A percentile compares a stretch with the other conserved stretches of the same genome.
These are phyloP conservation scores for Phaeophleospora eucalypticola DNA, from an alignment of 2,329 filamentous ascomycete genomes.

Conservation along the genomic window DNA sequence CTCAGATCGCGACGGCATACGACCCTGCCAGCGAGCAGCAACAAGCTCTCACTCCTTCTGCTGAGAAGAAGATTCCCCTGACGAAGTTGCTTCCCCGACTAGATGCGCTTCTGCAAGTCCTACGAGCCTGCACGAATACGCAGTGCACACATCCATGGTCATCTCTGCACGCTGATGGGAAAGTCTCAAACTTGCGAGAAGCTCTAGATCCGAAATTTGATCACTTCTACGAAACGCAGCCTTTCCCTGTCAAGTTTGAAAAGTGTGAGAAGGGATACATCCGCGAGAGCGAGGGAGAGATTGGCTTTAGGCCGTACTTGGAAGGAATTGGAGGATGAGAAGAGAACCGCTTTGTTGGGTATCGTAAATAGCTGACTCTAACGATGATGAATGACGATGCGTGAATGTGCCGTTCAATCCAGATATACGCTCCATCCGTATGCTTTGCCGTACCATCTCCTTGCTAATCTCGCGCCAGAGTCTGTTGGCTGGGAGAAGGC, in stretches of 20 bases:
- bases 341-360: not conserved
- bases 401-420: conserved; percentile 41
- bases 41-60: not conserved
- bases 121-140: conserved; percentile 17
- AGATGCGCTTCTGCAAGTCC: conserved; percentile 18
- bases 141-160: conserved; percentile 19
- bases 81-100: conserved; percentile 12
- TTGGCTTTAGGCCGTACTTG: conserved; percentile 10
- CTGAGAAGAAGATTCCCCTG: not conserved
- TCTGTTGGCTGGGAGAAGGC: conserved; percentile 66
- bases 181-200: conserved; percentile 10
- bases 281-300: conserved; percentile 17
- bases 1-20: not conserved
- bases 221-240: conserved; percentile 13
- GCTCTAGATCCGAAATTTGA: conserved; percentile 11
- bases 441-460: conserved; percentile 53
- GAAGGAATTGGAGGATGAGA: conserved; percentile 9
- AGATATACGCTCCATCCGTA: conserved; percentile 60
- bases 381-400: not conserved
- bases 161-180: conserved; percentile 11
- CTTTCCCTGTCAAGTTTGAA: conserved; percentile 17
- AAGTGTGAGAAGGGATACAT: conserved; percentile 22
- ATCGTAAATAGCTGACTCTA: not conserved
- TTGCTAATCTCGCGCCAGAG: conserved; percentile 55
- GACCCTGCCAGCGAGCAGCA: not conserved